phyloP scores from a whole-genome alignment of 2,329 filamentous ascomycete species.

The Calonectria honghensis region DNA sequence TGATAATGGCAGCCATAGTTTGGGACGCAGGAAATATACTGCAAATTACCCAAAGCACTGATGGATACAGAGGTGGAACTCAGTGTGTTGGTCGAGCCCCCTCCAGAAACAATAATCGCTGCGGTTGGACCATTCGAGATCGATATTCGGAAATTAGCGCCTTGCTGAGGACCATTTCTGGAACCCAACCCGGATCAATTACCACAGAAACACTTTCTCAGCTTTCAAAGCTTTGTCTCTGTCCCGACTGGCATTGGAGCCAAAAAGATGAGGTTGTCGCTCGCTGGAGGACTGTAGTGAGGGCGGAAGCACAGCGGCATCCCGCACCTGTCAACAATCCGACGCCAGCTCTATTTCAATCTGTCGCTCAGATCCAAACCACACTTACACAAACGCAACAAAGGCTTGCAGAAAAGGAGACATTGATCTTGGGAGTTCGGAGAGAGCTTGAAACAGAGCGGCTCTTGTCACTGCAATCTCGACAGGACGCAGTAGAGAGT shows the following conservation, averaged over 20 bases:
- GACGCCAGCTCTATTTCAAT: not conserved
- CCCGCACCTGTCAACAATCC: not conserved
- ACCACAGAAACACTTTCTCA: not conserved
- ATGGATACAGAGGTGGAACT: not conserved
- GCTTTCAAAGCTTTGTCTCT: slow-evolving; percentile 5
- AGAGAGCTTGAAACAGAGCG: not conserved
- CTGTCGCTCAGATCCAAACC: not conserved
- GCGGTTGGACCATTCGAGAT: slow-evolving; percentile 3
- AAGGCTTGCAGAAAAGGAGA: not conserved
- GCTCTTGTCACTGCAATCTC: not conserved
- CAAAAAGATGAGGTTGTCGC: not conserved
- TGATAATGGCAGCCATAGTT: not conserved
- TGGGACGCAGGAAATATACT: slow-evolving; percentile 12
- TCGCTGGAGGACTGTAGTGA: not conserved
- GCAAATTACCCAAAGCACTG: not conserved
- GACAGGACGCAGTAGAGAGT: not conserved
- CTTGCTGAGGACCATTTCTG: not conserved
- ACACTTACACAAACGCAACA: not conserved
- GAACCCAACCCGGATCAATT: not conserved
- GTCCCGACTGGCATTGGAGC: not conserved
- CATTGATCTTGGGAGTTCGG: not conserved
- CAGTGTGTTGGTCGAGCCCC: not conserved
- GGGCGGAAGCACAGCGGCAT: not conserved
- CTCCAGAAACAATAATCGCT: not conserved
- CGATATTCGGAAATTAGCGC: not conserved